Evolutionary conservation across 192 early-diverging fungal genomes (phyloP).

Genomic region (Geranomyces variabilis): DNA sequence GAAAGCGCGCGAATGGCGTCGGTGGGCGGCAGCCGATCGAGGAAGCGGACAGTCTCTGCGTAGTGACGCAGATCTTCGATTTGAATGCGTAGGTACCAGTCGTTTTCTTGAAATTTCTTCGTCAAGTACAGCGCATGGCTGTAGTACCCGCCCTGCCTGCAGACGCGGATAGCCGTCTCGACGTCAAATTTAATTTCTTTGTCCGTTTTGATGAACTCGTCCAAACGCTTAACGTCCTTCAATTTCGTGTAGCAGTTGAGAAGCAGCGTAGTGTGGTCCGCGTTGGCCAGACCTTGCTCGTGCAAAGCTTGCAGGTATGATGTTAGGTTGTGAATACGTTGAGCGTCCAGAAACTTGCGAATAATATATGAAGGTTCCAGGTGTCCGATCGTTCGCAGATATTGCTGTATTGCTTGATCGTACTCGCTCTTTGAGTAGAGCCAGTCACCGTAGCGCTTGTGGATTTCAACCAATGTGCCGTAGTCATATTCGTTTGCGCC

Average conservation of each 20-base stretch:
- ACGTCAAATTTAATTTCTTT: conserved; percentile 76
- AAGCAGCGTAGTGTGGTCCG: conserved; percentile 94
- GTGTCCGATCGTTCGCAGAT: conserved; percentile 87
- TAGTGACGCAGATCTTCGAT: conserved; percentile 88
- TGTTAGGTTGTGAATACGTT: conserved; percentile 87
- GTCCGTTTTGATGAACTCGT: conserved; percentile 79
- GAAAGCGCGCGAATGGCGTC: conserved; percentile 35
- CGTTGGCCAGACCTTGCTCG: conserved; percentile 80
- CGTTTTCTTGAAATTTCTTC: conserved; percentile 78
- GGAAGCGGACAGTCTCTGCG: conserved; percentile 74
- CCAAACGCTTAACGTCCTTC: conserved; percentile 80
- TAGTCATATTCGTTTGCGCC: conserved; percentile 64
- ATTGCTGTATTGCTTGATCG: conserved; percentile 89
- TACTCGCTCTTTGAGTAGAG: conserved; percentile 80
- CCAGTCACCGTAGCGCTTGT: conserved; percentile 92
- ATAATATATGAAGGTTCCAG: conserved; percentile 97
- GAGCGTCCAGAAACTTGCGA: conserved; percentile 94
- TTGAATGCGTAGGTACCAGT: conserved; percentile 83
- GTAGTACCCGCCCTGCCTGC: conserved; percentile 86
- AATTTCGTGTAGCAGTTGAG: conserved; percentile 98
- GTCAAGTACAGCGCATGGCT: conserved; percentile 92
- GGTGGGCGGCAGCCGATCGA: conserved; percentile 49
- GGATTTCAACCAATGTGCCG: conserved; percentile 86
- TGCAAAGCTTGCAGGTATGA: conserved; percentile 90
- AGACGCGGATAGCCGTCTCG: conserved; percentile 92